A percentile compares a stretch with the other conserved stretches of the same genome.
Conservation (phyloP, 2,329 filamentous ascomycete species). For the Elsinoe fawcettii region DNA sequence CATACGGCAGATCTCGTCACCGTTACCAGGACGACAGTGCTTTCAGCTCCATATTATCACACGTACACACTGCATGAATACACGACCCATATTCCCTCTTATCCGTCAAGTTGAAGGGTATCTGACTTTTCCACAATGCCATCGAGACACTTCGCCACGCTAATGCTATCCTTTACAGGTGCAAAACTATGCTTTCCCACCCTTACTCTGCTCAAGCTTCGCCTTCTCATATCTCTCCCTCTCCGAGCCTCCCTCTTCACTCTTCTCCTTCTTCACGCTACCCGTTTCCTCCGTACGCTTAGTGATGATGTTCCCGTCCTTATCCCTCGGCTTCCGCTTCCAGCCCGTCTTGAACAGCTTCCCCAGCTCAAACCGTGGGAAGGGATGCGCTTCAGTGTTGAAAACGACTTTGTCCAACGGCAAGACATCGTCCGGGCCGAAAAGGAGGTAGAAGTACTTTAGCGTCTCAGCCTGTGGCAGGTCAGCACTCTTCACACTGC, state of each 20-base stretch:
- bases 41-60: neutral
- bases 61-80: neutral
- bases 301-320: constrained; percentile 21
- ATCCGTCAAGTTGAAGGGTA: neutral
- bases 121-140: neutral
- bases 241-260: neutral
- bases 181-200: neutral
- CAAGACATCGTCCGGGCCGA: constrained; percentile 73
- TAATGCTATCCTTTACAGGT: neutral
- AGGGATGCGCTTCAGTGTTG: constrained; percentile 90
- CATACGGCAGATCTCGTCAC: neutral
- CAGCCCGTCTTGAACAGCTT: constrained; percentile 73
- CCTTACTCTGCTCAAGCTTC: constrained; percentile 8
- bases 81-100: neutral
- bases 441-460: constrained; percentile 95
- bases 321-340: constrained; percentile 58
- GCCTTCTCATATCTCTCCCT: constrained; percentile 4
- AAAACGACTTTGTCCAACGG: constrained; percentile 82
- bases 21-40: neutral
- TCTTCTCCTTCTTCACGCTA: neutral
- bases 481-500: constrained; percentile 4
- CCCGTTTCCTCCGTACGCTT: neutral
- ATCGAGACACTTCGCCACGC: neutral
- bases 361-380: constrained; percentile 79
- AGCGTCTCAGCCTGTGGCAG: constrained; percentile 77